phyloP scores from a whole-genome alignment of 257 asterid species.

The Salvia miltiorrhiza region DNA sequence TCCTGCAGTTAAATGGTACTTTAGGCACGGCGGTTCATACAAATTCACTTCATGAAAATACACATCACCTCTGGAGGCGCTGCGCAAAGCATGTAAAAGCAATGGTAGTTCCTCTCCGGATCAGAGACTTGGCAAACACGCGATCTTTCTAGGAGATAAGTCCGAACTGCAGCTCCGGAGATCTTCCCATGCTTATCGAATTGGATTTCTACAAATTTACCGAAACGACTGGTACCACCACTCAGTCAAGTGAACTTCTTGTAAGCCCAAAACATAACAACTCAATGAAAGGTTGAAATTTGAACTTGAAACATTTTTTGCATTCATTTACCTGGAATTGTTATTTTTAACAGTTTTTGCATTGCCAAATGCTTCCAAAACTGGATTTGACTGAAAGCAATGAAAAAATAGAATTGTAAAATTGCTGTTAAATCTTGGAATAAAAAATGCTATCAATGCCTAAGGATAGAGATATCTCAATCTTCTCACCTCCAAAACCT shows the following conservation, averaged over 20 bases:
- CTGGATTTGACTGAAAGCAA: slow-evolving; percentile 81
- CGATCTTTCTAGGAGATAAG: slow-evolving; percentile 90
- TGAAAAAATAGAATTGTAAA: slow-evolving; percentile 2
- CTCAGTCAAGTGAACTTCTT: slow-evolving; percentile 46
- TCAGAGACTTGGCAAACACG: slow-evolving; percentile 96
- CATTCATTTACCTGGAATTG: slow-evolving; percentile 72
- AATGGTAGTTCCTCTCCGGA: slow-evolving; percentile 95
- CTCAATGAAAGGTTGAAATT: no score
- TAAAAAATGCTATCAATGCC: slow-evolving; percentile 13
- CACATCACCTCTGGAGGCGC: slow-evolving; percentile 90
- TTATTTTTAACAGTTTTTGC: slow-evolving; percentile 93
- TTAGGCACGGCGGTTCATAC: neutral
- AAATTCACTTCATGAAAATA: slow-evolving; percentile 1
- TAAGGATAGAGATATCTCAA: slow-evolving; percentile 11
- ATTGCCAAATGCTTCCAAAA: slow-evolving; percentile 94
- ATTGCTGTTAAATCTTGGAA: slow-evolving; percentile 5
- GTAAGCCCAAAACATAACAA: slow-evolving; percentile 33
- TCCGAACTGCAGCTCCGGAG: slow-evolving; percentile 96
- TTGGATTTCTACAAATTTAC: slow-evolving; percentile 95
- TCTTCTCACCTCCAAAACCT: slow-evolving; percentile 83
- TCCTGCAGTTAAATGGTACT: slow-evolving; percentile 49
- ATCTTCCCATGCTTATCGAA: slow-evolving; percentile 88
- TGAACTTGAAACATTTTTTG: slow-evolving; percentile 10
- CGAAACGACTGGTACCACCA: slow-evolving; percentile 84
- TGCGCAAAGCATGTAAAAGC: slow-evolving; percentile 93